Conservation (phyloP, 1,284 basidiomycete species). For the Pisolithus thermaeus region DNA sequence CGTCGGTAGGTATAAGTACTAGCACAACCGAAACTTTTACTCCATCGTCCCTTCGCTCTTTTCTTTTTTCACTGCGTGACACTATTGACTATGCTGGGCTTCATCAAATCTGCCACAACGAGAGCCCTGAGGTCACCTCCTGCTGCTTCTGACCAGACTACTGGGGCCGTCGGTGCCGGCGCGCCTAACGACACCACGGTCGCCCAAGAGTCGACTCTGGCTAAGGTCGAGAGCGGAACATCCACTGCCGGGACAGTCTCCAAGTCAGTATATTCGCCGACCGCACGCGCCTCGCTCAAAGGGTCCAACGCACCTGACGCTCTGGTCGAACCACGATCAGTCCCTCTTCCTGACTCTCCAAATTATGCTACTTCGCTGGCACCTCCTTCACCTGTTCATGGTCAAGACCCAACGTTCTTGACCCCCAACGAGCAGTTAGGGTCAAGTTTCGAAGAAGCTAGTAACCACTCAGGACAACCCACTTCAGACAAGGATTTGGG, state of each 20-base stretch:
- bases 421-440: slow-evolving; percentile 15
- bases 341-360: slow-evolving; percentile 16
- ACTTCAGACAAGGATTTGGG: slow-evolving; percentile 19
- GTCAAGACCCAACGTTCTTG: slow-evolving; percentile 8
- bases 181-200: slow-evolving; percentile 1
- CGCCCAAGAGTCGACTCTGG: background rate
- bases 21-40: slow-evolving; percentile 1
- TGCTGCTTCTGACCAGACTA: slow-evolving; percentile 6
- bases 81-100: slow-evolving; percentile 19
- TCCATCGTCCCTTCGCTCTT: slow-evolving; percentile 5
- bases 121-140: slow-evolving; percentile 17
- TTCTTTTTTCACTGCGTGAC: slow-evolving; percentile 1
- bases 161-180: slow-evolving; percentile 2
- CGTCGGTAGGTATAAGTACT: slow-evolving; percentile 24
- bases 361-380: slow-evolving; percentile 15
- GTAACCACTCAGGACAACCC: background rate
- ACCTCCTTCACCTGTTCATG: slow-evolving; percentile 14
- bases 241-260: slow-evolving; percentile 22
- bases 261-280: slow-evolving; percentile 21
- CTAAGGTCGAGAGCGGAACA: slow-evolving; percentile 5
- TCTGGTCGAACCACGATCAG: slow-evolving; percentile 1
- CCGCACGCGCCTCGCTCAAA: slow-evolving; percentile 16
- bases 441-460: slow-evolving; percentile 6
- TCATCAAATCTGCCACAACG: slow-evolving; percentile 19
- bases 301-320: background rate